Conservation (phyloP, 2,329 filamentous ascomycete genomes). For the Cladosporium velox region DNA sequence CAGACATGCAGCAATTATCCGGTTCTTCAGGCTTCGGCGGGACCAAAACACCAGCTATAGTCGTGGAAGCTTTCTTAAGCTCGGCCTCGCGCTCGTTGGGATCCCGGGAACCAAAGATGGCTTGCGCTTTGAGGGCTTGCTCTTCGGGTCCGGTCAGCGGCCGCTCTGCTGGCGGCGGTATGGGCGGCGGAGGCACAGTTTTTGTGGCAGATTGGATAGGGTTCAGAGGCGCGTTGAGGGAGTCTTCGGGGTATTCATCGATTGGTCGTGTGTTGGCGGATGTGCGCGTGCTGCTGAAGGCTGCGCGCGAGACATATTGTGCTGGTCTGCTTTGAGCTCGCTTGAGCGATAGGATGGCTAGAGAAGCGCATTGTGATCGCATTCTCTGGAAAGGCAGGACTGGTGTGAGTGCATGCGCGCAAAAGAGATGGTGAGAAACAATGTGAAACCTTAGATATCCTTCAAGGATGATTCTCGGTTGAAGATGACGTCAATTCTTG, state of each 20-base stretch:
- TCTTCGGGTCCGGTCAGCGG: conserved; percentile 48
- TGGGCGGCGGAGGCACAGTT: conserved; percentile 9
- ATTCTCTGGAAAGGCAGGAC: conserved; percentile 9
- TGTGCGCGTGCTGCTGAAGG: conserved; percentile 10
- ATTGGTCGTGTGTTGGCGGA: neutral
- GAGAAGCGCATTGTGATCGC: conserved; percentile 21
- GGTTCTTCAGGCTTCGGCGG: conserved; percentile 85
- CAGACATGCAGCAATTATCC: conserved; percentile 99
- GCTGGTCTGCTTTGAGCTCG: conserved; percentile 3
- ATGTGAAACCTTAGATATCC: neutral
- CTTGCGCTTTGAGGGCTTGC: conserved; percentile 59
- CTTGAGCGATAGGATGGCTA: conserved; percentile 14
- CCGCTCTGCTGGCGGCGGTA: conserved; percentile 10
- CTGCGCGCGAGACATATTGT: neutral
- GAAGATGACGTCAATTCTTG: neutral
- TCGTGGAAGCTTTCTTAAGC: conserved; percentile 61
- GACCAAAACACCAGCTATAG: conserved; percentile 75
- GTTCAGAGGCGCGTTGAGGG: conserved; percentile 14
- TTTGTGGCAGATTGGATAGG: conserved; percentile 12
- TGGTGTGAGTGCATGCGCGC: neutral
- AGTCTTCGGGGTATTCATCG: conserved; percentile 18
- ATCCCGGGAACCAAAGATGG: conserved; percentile 70
- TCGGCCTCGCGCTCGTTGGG: conserved; percentile 57
- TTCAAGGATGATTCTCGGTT: neutral
- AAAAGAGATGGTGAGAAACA: neutral